These are phyloP conservation scores for Suillus occidentalis DNA, from an alignment of 768 basidiomycete species.

Conservation along the genomic window DNA sequence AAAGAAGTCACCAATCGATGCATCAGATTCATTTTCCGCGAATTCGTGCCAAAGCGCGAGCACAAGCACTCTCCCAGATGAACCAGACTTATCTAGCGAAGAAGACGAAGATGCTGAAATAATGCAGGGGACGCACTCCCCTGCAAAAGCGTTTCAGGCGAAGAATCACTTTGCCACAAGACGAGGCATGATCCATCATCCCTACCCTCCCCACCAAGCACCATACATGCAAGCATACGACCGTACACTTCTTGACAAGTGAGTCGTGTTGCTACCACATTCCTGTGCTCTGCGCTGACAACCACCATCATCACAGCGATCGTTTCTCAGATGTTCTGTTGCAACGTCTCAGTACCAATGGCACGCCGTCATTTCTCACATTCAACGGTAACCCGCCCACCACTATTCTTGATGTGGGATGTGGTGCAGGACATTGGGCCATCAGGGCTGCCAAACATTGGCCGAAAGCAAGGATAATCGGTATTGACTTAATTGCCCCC, in stretches of 20 bases:
- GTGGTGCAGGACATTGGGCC: constrained; percentile 72
- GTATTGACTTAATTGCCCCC: constrained; percentile 60
- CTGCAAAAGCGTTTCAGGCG: constrained; percentile 22
- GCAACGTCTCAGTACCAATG: constrained; percentile 50
- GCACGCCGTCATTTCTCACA: constrained; percentile 61
- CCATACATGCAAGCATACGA: constrained; percentile 73
- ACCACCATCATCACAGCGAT: constrained; percentile 47
- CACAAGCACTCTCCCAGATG: not conserved
- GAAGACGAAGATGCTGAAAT: not conserved
- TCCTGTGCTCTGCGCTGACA: constrained; percentile 5
- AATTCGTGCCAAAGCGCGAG: not conserved
- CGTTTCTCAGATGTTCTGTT: constrained; percentile 53
- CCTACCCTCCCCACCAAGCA: constrained; percentile 45
- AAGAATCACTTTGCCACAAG: constrained; percentile 24
- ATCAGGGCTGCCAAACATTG: constrained; percentile 61
- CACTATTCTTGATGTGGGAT: constrained; percentile 72
- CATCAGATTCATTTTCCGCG: constrained; percentile 3
- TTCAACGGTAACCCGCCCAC: constrained; percentile 49
- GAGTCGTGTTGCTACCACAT: constrained; percentile 22
- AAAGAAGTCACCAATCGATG: constrained; percentile 19
- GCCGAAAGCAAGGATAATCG: constrained; percentile 58
- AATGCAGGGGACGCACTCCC: not conserved
- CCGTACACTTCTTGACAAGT: constrained; percentile 58
- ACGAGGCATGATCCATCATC: constrained; percentile 51
- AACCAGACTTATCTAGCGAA: not conserved